These are phyloP conservation scores for Leonotis leonurus DNA, from an alignment of 257 asterid genomes.

Conservation along the genomic window DNA sequence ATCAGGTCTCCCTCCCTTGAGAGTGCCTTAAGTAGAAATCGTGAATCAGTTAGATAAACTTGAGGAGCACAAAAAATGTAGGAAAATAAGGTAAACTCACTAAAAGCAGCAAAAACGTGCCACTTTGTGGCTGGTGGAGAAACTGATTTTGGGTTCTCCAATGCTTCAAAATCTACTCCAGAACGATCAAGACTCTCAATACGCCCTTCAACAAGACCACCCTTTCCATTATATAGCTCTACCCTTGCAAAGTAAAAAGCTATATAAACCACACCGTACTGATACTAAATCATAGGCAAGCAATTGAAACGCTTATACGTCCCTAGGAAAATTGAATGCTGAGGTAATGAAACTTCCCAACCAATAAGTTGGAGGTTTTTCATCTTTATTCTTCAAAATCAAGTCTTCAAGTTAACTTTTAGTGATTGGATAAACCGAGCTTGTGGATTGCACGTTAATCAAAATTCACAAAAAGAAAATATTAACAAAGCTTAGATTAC, in stretches of 20 bases:
- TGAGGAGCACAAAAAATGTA: neutral
- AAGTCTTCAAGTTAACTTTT: neutral
- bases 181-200: slow-evolving; percentile 62
- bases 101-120: slow-evolving; percentile 90
- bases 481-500: neutral
- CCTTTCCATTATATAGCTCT: slow-evolving; percentile 95
- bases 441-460: neutral
- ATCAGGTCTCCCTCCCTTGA: slow-evolving; percentile 98
- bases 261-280: slow-evolving; percentile 4
- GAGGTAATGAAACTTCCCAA: neutral
- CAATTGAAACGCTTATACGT: neutral
- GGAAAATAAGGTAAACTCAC: slow-evolving; percentile 34
- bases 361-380: neutral
- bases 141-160: slow-evolving; percentile 47
- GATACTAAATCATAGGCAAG: neutral
- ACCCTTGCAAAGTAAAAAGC: slow-evolving; percentile 49
- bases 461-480: neutral
- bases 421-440: neutral
- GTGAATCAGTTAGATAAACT: slow-evolving; percentile 1
- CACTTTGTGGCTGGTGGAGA: slow-evolving; percentile 54
- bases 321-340: neutral
- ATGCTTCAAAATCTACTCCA: slow-evolving; percentile 65
- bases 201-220: slow-evolving; percentile 76
- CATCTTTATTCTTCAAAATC: neutral
- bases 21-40: slow-evolving; percentile 46